These are phyloP conservation scores for Helianthus tuberosus DNA, from an alignment of 129 eudicot species.

Conservation along the genomic window DNA sequence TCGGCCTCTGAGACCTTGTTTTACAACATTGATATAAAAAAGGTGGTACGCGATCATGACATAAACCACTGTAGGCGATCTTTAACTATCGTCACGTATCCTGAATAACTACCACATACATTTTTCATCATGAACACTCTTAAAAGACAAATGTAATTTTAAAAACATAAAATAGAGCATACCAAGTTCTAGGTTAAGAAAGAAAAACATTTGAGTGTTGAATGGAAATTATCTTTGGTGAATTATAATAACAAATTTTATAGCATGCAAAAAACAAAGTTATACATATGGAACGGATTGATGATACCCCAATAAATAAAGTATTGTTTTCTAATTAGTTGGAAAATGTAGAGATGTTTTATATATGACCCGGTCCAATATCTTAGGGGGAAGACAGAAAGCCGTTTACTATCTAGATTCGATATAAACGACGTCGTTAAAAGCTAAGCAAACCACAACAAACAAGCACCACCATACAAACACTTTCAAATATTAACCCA, in stretches of 20 bases:
- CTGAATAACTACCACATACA: too few species aligned
- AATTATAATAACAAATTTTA: background rate
- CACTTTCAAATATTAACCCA: background rate
- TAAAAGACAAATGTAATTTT: too few species aligned
- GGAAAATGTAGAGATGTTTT: constrained; percentile 9
- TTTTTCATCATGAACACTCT: too few species aligned
- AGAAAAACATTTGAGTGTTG: too few species aligned
- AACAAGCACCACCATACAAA: constrained; percentile 27
- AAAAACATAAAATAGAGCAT: too few species aligned
- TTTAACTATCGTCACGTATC: too few species aligned
- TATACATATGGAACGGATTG: background rate
- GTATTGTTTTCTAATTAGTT: background rate
- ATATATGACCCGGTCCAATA: constrained; percentile 16
- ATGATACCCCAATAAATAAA: background rate
- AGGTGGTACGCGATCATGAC: too few species aligned
- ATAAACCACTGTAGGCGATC: too few species aligned
- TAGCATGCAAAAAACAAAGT: background rate
- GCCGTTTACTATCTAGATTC: constrained; percentile 35
- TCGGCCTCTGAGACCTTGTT: too few species aligned
- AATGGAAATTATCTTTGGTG: too few species aligned
- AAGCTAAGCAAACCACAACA: constrained; percentile 29
- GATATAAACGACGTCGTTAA: constrained; percentile 34
- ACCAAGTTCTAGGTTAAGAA: too few species aligned
- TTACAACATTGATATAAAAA: too few species aligned
- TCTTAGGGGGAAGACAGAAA: constrained; percentile 14